Evolutionary conservation across 2,329 filamentous ascomycete species (phyloP).

Genomic region (Colletotrichum tropicicola): DNA sequence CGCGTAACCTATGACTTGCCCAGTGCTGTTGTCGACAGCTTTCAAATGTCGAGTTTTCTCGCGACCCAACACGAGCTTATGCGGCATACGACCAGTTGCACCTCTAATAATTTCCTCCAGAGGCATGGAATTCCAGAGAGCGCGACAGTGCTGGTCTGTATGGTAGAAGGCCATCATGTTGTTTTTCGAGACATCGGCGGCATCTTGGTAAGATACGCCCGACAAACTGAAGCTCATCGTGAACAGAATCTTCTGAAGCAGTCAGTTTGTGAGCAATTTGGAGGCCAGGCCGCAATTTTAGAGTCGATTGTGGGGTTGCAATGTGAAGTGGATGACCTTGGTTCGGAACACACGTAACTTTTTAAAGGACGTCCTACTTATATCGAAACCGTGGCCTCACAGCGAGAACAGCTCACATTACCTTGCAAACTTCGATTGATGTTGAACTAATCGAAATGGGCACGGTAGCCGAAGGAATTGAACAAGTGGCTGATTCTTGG

Average conservation of each 20-base stretch:
- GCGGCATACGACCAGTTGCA: background rate
- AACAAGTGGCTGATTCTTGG: too few species aligned
- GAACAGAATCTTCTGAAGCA: background rate
- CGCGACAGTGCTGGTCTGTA: constrained; percentile 3
- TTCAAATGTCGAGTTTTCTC: background rate
- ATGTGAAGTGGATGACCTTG: too few species aligned
- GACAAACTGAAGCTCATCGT: background rate
- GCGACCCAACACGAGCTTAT: background rate
- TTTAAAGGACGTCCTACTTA: too few species aligned
- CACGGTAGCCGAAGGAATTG: too few species aligned
- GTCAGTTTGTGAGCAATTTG: background rate
- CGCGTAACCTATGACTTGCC: background rate
- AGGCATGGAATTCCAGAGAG: background rate
- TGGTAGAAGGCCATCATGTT: constrained; percentile 7
- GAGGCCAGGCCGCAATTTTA: background rate
- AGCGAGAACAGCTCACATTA: too few species aligned
- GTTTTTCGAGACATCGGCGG: background rate
- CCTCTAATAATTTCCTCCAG: constrained; percentile 2
- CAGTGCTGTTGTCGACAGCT: background rate
- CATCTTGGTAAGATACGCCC: background rate
- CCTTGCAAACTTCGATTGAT: too few species aligned
- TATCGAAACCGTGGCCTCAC: too few species aligned
- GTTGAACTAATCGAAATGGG: too few species aligned
- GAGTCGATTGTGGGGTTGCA: too few species aligned
- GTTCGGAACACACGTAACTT: too few species aligned